phyloP scores from a whole-genome alignment of 106 monocot genomes.

The Narthecium ossifragum region DNA sequence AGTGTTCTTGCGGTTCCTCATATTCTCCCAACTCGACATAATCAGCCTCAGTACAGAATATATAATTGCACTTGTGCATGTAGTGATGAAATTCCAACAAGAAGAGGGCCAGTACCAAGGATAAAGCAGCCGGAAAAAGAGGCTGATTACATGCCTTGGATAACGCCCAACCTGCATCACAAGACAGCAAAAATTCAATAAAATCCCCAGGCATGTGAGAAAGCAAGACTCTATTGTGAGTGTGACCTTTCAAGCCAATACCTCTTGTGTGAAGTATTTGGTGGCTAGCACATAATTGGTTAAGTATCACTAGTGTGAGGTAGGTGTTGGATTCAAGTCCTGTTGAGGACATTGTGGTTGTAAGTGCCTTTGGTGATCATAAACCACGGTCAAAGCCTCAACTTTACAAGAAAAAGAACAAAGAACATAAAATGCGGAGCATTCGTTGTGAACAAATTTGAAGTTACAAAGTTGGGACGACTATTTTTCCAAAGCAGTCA shows the following conservation, averaged over 20 bases:
- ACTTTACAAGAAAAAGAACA: too few relatives aligned
- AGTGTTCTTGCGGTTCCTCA: conserved; percentile 34
- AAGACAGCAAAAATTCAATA: background rate
- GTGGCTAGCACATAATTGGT: background rate
- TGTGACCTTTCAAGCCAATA: background rate
- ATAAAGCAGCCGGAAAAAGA: conserved; percentile 90
- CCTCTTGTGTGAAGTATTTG: background rate
- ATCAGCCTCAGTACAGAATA: conserved; percentile 58
- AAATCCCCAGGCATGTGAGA: too few relatives aligned
- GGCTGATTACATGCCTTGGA: conserved; percentile 89
- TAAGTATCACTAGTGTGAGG: background rate
- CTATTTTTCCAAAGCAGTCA: too few relatives aligned
- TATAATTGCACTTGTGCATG: conserved; percentile 52
- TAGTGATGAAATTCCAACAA: conserved; percentile 84
- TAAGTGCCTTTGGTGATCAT: too few relatives aligned
- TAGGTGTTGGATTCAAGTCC: too few relatives aligned
- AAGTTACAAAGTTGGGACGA: too few relatives aligned
- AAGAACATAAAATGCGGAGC: too few relatives aligned
- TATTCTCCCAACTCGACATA: conserved; percentile 62
- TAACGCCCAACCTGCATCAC: conserved; percentile 65
- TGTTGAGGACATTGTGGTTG: too few relatives aligned
- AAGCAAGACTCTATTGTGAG: too few relatives aligned
- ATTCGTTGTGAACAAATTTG: too few relatives aligned
- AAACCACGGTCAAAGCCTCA: too few relatives aligned
- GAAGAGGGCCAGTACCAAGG: conserved; percentile 99